A percentile compares a stretch with the other conserved stretches of the same genome.
Evolutionary conservation across 805 yeast genomes (phyloP).

Genomic region (Candida dajiaensis): DNA sequence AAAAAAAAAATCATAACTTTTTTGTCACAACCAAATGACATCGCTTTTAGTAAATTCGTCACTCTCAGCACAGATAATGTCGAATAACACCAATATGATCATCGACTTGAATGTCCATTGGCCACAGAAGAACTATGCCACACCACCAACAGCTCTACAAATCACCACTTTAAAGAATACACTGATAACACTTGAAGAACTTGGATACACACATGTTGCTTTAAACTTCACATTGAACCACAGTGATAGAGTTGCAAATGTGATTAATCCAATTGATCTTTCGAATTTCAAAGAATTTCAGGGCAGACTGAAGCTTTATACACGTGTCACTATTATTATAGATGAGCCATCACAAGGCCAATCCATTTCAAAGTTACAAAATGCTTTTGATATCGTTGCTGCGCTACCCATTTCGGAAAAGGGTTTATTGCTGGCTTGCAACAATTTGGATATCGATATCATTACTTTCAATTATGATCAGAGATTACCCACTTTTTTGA

Average conservation of each 20-base stretch:
- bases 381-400: constrained; percentile 71
- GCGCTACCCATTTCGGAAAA: constrained; percentile 77
- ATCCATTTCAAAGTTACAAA: constrained; percentile 36
- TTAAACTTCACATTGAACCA: constrained; percentile 57
- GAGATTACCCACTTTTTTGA: constrained; percentile 68
- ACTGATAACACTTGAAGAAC: constrained; percentile 44
- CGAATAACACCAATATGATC: constrained; percentile 34
- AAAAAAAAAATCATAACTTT: neutral
- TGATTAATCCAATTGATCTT: constrained; percentile 37
- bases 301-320: constrained; percentile 42
- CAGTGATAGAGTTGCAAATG: constrained; percentile 42
- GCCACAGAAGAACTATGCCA: constrained; percentile 50
- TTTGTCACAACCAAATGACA: too few species aligned
- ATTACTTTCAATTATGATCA: constrained; percentile 64
- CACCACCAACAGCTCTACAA: constrained; percentile 36
- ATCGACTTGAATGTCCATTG: constrained; percentile 71
- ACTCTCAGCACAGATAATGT: too few species aligned
- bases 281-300: constrained; percentile 19
- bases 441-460: constrained; percentile 75
- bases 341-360: constrained; percentile 77
- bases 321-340: constrained; percentile 70
- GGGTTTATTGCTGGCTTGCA: constrained; percentile 67
- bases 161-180: constrained; percentile 41
- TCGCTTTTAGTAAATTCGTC: too few species aligned
- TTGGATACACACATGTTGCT: constrained; percentile 76